Conservation (phyloP, 78 protist species). For the Dictyostelium firmibasis region DNA sequence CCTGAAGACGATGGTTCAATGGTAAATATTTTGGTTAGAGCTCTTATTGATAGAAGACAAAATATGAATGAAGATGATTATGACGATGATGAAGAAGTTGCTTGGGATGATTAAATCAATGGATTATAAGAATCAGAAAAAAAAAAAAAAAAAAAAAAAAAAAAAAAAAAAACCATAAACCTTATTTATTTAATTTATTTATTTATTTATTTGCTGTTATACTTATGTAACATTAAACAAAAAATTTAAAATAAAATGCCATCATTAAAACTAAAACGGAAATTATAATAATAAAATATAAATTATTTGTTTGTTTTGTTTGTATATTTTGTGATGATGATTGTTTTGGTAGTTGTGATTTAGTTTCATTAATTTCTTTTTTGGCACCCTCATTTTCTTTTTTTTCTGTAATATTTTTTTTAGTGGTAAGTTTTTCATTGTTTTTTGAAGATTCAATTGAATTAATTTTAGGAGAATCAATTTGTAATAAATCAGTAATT, state of each 20-base stretch:
- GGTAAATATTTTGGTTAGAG: slow-evolving; percentile 59
- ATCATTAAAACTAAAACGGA: neutral
- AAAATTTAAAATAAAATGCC: neutral
- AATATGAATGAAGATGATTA: slow-evolving; percentile 65
- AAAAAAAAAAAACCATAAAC: neutral
- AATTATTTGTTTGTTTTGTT: neutral
- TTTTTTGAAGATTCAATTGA: neutral
- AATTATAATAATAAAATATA: neutral
- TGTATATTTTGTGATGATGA: neutral
- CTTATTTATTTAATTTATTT: neutral
- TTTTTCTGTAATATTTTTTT: neutral
- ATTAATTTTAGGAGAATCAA: neutral
- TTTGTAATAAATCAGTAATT: slow-evolving; percentile 5
- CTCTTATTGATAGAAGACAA: slow-evolving; percentile 55
- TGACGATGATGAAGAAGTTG: slow-evolving; percentile 40
- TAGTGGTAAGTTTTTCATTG: too few relatives aligned
- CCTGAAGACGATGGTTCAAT: slow-evolving; percentile 27
- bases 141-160: neutral
- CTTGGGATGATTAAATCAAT: slow-evolving; percentile 27
- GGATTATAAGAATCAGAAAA: neutral
- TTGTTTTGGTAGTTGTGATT: neutral
- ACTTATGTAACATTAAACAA: neutral
- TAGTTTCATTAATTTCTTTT: neutral
- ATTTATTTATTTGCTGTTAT: neutral
- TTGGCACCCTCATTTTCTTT: too few relatives aligned